Evolutionary conservation across 139 green algal genomes (phyloP).

Genomic region (Mesotaenium endlicherianum): DNA sequence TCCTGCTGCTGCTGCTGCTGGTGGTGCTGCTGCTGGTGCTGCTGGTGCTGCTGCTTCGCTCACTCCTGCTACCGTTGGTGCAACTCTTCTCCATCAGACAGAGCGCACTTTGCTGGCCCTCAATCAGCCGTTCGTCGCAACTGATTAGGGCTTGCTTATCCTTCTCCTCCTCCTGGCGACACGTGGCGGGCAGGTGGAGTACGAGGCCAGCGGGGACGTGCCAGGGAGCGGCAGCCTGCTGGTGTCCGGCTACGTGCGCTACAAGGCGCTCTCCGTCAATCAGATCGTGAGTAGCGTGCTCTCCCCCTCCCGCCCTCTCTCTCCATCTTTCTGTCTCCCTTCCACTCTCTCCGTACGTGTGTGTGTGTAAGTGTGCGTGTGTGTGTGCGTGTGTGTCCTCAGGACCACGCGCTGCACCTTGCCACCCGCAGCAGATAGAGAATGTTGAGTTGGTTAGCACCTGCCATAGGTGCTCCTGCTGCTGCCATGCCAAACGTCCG

Average conservation of each 20-base stretch:
- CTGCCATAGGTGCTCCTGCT: no score
- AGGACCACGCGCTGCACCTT: no score
- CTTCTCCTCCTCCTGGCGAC: background rate
- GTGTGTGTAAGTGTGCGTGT: no score
- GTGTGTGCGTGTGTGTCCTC: no score
- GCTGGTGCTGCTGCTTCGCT: background rate
- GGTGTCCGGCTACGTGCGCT: conserved; percentile 35
- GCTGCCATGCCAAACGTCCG: no score
- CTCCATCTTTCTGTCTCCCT: background rate
- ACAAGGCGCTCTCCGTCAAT: conserved; percentile 27
- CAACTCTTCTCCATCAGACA: background rate
- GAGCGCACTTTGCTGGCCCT: background rate
- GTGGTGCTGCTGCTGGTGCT: no score
- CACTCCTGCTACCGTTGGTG: background rate
- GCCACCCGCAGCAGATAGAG: no score
- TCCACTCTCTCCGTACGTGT: background rate
- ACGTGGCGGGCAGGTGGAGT: background rate
- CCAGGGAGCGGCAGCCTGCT: background rate
- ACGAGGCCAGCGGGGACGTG: background rate
- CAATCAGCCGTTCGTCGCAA: background rate
- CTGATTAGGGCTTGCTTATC: background rate
- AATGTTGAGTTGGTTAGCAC: no score
- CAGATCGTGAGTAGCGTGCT: background rate
- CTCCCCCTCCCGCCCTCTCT: background rate
- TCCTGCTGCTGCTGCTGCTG: no score